Conservation (phyloP, 495 filamentous ascomycete species). For the Elaphomyces granulatus region DNA sequence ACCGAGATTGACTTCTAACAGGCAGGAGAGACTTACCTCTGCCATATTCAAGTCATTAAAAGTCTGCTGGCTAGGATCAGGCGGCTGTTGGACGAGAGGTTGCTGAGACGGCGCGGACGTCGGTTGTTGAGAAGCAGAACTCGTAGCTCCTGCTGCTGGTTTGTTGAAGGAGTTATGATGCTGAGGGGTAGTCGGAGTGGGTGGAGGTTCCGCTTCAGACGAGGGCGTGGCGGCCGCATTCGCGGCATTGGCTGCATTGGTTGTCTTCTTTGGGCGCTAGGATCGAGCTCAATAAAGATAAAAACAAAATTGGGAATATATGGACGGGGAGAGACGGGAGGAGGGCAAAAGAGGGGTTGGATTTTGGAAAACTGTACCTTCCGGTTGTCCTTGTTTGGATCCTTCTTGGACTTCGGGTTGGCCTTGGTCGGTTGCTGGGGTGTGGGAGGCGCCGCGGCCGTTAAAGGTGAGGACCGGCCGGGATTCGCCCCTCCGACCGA, state of each 20-base stretch:
- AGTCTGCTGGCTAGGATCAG: constrained; percentile 28
- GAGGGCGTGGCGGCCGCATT: constrained; percentile 54
- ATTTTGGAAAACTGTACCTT: constrained; percentile 72
- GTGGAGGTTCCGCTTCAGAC: constrained; percentile 57
- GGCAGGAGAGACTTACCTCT: constrained; percentile 22
- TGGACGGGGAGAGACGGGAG: constrained; percentile 11
- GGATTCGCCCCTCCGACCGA: constrained; percentile 43
- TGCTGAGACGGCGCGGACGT: constrained; percentile 29
- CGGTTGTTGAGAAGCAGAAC: constrained; percentile 27
- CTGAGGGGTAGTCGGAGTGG: constrained; percentile 75
- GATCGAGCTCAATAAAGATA: constrained; percentile 7
- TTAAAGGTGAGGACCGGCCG: constrained; percentile 55
- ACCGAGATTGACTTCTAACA: too few species aligned
- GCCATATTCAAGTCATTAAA: constrained; percentile 26
- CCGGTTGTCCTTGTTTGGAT: constrained; percentile 42
- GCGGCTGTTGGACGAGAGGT: constrained; percentile 29
- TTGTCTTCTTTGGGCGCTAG: constrained; percentile 56
- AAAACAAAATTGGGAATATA: constrained; percentile 9
- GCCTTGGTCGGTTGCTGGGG: constrained; percentile 66
- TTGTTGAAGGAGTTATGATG: constrained; percentile 49
- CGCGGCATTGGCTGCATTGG: constrained; percentile 40
- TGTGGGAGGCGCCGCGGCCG: constrained; percentile 72
- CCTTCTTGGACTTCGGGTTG: constrained; percentile 70
- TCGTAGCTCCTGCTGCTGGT: constrained; percentile 36
- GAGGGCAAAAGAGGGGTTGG: too few species aligned